Evolutionary conservation across 352 stramenopile species (phyloP), one percentile per base, ranked within the genome.

Genomic region (Phytophthora sp.): DNA sequence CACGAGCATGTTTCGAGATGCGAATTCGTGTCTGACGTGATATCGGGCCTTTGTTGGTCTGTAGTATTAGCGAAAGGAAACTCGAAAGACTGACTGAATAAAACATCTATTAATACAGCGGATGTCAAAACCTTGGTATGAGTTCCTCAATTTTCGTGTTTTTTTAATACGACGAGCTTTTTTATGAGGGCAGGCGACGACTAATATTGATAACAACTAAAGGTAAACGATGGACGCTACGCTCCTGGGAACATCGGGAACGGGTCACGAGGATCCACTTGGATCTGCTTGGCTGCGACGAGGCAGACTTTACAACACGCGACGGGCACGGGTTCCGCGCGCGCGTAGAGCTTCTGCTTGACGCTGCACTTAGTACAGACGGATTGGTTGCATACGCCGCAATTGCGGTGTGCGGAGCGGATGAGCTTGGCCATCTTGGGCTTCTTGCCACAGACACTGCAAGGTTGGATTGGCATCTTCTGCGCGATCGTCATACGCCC

Each of bases 291-390:
- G 13, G 75, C 71, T 39, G 66, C 66, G 16, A 87, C 35, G 7
- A 88, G 47, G 36, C 81, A 90, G 1, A 61, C 39, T 56, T 80
- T 90, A 65, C 81, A 90, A 56, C 79, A 88, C 16, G 69, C 24
- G 13, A 87, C 60, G 20, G 66, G 47, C 5, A 84, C 67, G 16
- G 83, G 68, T 58, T 74, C 61, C 38, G 77, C 73, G 3, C 63
- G 60, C 2, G 77, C 73, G 16, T 83, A 73, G 31, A 90, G 56
- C 2, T 63, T 73, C 47, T 76, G 76, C 49, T 85, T 87, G 33
- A 87, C 38, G 31, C 74, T 73, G 66, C 81, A 90, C 55, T 84
- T 84, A 31, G 66, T 72, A 65, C 81, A 90, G 16, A 80, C 69
- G 11, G 45, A 39, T 12, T 66, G 47, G 12, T 53, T 52, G 55